These are phyloP conservation scores for sunflower (Helianthus annuus) DNA, from an alignment of 129 eudicot species.

Conservation along the genomic window HanXRQr2.0-SUNRISE NC_035447.2:20334557-20335056, in stretches of 20 bases:
- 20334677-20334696: conserved; percentile 41
- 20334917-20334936: conserved; percentile 9
- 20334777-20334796: conserved; percentile 26
- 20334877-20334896: conserved; percentile 36
- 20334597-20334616: conserved; percentile 42
- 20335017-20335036: too few species aligned
- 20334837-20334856: conserved; percentile 44
- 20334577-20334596: conserved; percentile 34
- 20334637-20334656: conserved; percentile 44
- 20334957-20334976: too few species aligned
- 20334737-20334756: conserved; percentile 29
- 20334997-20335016: too few species aligned
- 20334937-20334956: too few species aligned
- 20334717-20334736: conserved; percentile 37
- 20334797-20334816: conserved; percentile 31
- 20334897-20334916: neutral
- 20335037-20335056: too few species aligned
- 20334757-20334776: conserved; percentile 36
- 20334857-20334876: conserved; percentile 44
- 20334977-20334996: too few species aligned
- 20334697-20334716: conserved; percentile 31
- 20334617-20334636: conserved; percentile 35
- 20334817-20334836: conserved; percentile 32
- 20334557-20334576: conserved; percentile 32
- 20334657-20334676: conserved; percentile 42